A percentile compares a stretch with the other conserved stretches of the same genome.
These are phyloP conservation scores for Fomitopsis pinicola DNA, from an alignment of 1,284 basidiomycete genomes.

Conservation along the genomic window DNA sequence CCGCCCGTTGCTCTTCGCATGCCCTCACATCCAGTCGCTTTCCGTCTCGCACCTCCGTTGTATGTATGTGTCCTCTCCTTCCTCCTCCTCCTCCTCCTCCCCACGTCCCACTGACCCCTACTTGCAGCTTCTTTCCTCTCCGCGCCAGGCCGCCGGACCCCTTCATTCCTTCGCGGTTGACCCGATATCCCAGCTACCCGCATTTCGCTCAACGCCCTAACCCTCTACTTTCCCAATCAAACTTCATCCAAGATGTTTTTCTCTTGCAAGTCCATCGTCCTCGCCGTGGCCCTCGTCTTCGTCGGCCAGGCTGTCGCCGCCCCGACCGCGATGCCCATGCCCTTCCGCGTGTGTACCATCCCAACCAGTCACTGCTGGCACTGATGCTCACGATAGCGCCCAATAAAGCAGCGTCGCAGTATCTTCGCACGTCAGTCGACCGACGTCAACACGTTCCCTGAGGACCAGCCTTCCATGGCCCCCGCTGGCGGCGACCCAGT, in stretches of 20 bases:
- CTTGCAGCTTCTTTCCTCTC: conserved; percentile 24
- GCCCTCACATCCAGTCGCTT: conserved; percentile 11
- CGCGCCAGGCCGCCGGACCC: conserved; percentile 35
- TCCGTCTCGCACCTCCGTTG: conserved; percentile 29
- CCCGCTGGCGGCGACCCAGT: conserved; percentile 10
- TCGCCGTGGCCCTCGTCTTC: conserved; percentile 39
- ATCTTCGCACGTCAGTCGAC: no score
- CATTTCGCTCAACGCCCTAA: conserved; percentile 16
- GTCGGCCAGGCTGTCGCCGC: conserved; percentile 41
- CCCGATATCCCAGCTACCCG: conserved; percentile 24
- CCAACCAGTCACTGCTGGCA: not conserved
- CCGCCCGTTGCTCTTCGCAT: conserved; percentile 2
- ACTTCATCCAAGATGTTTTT: conserved; percentile 38
- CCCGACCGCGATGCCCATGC: conserved; percentile 36
- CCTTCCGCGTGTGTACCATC: conserved; percentile 32
- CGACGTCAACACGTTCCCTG: conserved; percentile 32
- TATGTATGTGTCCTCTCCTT: conserved; percentile 21
- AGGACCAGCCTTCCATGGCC: conserved; percentile 15
- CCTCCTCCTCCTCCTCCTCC: conserved; percentile 14
- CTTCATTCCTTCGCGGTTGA: conserved; percentile 25
- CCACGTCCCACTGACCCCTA: conserved; percentile 12
- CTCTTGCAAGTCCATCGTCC: conserved; percentile 34
- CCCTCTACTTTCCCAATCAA: conserved; percentile 15
- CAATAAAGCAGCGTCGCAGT: conserved; percentile 36
- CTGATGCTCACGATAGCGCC: not conserved